These are phyloP conservation scores for Ceratocystis colombiana DNA, from an alignment of 2,329 filamentous ascomycete genomes.

Conservation along the genomic window DNA sequence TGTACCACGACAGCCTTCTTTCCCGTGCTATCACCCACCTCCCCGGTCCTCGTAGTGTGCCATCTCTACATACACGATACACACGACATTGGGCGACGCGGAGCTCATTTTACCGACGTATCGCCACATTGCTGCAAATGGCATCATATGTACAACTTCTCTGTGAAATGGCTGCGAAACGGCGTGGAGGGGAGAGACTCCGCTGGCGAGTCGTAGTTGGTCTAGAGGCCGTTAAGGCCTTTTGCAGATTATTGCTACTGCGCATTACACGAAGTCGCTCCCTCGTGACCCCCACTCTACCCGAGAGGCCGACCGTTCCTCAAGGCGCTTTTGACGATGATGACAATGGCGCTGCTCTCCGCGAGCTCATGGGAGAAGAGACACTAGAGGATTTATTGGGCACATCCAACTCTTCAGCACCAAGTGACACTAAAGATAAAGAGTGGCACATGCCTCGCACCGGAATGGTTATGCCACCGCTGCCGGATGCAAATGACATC, in stretches of 20 bases:
- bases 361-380: conserved; percentile 38
- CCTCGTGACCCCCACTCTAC: conserved; percentile 71
- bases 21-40: conserved; percentile 50
- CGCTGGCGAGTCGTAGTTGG: conserved; percentile 82
- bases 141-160: conserved; percentile 90
- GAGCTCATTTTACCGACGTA: conserved; percentile 62
- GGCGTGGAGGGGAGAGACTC: conserved; percentile 64
- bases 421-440: conserved; percentile 36
- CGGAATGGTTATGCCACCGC: conserved; percentile 68
- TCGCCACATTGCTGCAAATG: conserved; percentile 75
- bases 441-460: conserved; percentile 94
- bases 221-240: conserved; percentile 74
- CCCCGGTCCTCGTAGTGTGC: conserved; percentile 29
- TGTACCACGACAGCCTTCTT: conserved; percentile 87
- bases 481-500: conserved; percentile 74
- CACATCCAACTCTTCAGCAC: conserved; percentile 51
- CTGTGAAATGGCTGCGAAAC: conserved; percentile 95
- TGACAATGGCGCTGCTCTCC: conserved; percentile 36
- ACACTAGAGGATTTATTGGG: conserved; percentile 29
- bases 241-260: conserved; percentile 71
- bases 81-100: conserved; percentile 56
- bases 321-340: conserved; percentile 39
- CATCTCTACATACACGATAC: conserved; percentile 53
- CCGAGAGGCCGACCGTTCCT: conserved; percentile 68
- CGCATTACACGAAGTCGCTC: conserved; percentile 74